Percentiles rank a stretch among this genome's conserved stretches.
phyloP scores from a whole-genome alignment of 2,329 filamentous ascomycete species.

The Exserohilum turcica region DNA sequence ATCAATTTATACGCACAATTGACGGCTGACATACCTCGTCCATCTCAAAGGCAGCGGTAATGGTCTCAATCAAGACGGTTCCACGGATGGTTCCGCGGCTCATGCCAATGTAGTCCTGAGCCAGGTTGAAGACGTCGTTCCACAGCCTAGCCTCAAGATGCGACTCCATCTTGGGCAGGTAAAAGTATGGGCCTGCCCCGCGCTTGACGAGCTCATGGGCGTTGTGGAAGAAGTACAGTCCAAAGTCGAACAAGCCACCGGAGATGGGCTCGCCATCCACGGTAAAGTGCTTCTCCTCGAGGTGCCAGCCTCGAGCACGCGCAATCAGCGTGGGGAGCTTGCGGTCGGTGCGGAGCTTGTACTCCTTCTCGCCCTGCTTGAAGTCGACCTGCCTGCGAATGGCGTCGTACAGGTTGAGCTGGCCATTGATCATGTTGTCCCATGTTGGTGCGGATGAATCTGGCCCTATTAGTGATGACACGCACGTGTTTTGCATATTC shows the following conservation, averaged over 20 bases:
- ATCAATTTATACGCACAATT: not conserved
- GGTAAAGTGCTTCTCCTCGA: conserved; percentile 97
- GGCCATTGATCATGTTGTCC: conserved; percentile 99
- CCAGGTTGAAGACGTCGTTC: conserved; percentile 97
- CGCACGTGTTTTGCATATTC: not conserved
- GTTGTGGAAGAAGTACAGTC: conserved; percentile 99
- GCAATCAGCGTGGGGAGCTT: conserved; percentile 88
- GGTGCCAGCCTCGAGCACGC: conserved; percentile 93
- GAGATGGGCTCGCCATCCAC: conserved; percentile 95
- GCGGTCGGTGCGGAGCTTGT: conserved; percentile 93
- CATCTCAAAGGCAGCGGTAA: conserved; percentile 98
- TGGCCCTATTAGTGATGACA: conserved; percentile 47
- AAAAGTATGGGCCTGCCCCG: conserved; percentile 93
- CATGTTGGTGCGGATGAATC: conserved; percentile 95
- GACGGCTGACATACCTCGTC: conserved; percentile 66
- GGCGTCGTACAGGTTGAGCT: conserved; percentile 96
- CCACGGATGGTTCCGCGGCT: conserved; percentile 88
- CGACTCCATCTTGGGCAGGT: conserved; percentile 97
- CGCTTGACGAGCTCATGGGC: conserved; percentile 83
- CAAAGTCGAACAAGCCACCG: conserved; percentile 92
- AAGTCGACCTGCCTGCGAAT: conserved; percentile 94
- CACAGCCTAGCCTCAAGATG: conserved; percentile 96
- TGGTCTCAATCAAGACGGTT: conserved; percentile 97
- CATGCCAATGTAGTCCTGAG: conserved; percentile 91
- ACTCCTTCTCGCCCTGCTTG: conserved; percentile 92